Evolutionary conservation across 2,329 filamentous ascomycete species (phyloP), one percentile per base, ranked within the genome.

Genomic region (Chaetoscypha palmicola): DNA sequence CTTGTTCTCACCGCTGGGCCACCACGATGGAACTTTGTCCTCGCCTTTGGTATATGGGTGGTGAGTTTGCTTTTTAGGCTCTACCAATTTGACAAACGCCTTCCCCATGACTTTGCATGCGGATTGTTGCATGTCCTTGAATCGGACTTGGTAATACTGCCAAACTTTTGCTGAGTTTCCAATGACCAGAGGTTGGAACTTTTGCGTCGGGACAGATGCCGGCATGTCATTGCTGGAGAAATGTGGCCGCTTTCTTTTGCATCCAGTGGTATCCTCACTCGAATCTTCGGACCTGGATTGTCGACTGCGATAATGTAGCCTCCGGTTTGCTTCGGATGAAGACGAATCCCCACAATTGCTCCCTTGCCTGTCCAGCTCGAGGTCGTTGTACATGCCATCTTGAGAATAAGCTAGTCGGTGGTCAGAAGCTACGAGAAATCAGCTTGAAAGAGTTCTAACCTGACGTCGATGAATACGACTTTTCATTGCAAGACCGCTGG

Each of bases 21-120:
- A 84, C 81, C 81, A 85, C 40, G 74, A 73, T 0, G 80, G 78
- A 1, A 74, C 74, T 52, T 76, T 79, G 23, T 73, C 72, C 35
- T 81, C 73, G 23, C 73, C 75, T n/a, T 72, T 70, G 1, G 79
- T 83, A 57, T 89, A 89, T 0, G 84, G 83, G 54, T 84, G 79
- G 14, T 76, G 81, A 0, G 81, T 81, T 62, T 87, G 83, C 62
- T 89, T 89, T 64, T 84, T 86, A 0, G 84, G 84, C 54, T 85
- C 82, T 2, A 88, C 77, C 1, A 77, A 71, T 58, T 86, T 86
- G 47, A 89, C 79, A 77, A 83, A 88, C 9, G 77, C 80, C 60
- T 88, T 89, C 24, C 79, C 79, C 41, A 88, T 79, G 20, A 80
- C 66, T 62, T 88, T 88, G 64, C 81, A 83, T 5, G 79, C 76